Evolutionary conservation across 1,284 basidiomycete species (phyloP), one percentile per base, ranked within the genome.

Genomic region (Dichomitus squalens): DNA sequence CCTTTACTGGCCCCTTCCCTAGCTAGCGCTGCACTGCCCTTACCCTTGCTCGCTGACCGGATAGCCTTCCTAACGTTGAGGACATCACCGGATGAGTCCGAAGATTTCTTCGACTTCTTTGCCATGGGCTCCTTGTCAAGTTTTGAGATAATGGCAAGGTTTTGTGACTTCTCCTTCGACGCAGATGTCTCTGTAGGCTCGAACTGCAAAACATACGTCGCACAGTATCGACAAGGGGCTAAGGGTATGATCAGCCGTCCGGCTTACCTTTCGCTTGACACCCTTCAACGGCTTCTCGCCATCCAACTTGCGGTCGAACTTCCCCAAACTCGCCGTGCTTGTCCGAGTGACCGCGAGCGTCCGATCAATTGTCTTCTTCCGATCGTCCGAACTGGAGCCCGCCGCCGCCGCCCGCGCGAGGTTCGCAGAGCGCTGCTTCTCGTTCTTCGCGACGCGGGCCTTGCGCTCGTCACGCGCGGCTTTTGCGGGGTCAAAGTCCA

Each of bases 241-340:
- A 6, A 14, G 11, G 12, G 16, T 9, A 21, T 20, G 5, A 33
- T 18, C 29, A 4, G 18, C 2, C 6, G 29, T 11, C 12, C 27
- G n/a, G 6, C 80, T 53, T 66, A 95, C 95, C 86, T 98, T 97
- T 66, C 96, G 86, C 78, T 98, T 98, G 57, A 96, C 74, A 6
- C 96, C 95, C 57, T 87, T 87, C 57, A 87, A 72, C 72, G 93
- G 95, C 70, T 92, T 91, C 74, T 99, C 96, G 20, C 95, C 95
- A 49, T 95, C 89, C 25, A 98, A 83, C 68, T 82, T 87, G 66
- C 86, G 88, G 73, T 98, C 96, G 68, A 97, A 96, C 66, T 83
- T 87, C 65, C 96, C 96, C 88, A 98, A 88, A 65, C 91, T 95
- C 0, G 95, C 96, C 0, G 96, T 98, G 58, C 93, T 93, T 36